Base-by-base conservation (phyloP, 1,284 basidiomycete species). In the Meira miltonrushii region DNA sequence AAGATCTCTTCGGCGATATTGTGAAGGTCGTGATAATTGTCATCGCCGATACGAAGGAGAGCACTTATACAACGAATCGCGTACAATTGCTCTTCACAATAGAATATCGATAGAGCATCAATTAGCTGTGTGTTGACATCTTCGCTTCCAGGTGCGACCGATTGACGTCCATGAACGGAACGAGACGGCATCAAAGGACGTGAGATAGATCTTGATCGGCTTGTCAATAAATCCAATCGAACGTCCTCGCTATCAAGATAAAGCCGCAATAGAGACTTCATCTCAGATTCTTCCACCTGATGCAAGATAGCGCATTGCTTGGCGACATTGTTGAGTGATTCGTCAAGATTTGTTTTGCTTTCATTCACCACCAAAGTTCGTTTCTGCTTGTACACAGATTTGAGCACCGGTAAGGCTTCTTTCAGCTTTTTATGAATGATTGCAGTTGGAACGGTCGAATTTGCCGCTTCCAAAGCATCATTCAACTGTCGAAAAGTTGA, bases 211-310 rank as follows among this genome's bases (percentile, higher is more conserved):
- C 28, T 33, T 33, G 28, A 33, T 33, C 28, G n/a, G 48, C 28
- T 44, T 21, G n/a, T 33, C 28, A 38, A 21, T 39, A 54, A 54
- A 13, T 67, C 53, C 12, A 68, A 52, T 1, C 86, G 84, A 13
- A 88, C 80, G 10, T 87, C 88, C 73, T 88, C 85, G 72, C 90
- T 88, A 74, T 87, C 88, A 15, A 91, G 80, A 73, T 88, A 91
- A 0, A 87, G 87, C 12, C 87, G 85, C 15, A 91, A 80, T 7
- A 89, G 82, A 6, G 86, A 79, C 54, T 88, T 82, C 0, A 88
- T 85, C 23, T 87, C 85, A 15, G 89, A 81, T 72, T 90, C 84
- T 79, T 90, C 88, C 41, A 92, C 86, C 55, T 85, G 80, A 77
- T 89, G 87, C 63, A 82, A 25, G 28, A 33, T 33, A 33, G 28